Percentiles rank a stretch among this genome's conserved stretches.
Evolutionary conservation across 1,139 yeast species (phyloP).

Genomic region (Candida sanyaensis): DNA sequence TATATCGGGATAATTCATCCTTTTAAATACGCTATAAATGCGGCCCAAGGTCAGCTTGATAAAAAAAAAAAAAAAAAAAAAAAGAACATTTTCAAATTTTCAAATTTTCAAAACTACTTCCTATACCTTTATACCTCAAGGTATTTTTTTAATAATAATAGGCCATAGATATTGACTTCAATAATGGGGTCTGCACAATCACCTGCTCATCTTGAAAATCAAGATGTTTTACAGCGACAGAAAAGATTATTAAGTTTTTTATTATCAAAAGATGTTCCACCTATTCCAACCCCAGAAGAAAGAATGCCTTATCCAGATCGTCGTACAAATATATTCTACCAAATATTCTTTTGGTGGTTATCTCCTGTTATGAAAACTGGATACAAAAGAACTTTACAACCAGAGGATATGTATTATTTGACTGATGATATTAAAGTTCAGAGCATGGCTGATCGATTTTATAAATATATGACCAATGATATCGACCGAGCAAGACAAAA

Average conservation of each 20-base stretch:
- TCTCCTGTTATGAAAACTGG: conserved; percentile 50
- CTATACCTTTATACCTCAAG: too few species aligned
- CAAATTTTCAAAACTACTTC: too few species aligned
- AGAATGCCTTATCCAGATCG: conserved; percentile 36
- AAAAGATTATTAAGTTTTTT: conserved; percentile 31
- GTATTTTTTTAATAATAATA: too few species aligned
- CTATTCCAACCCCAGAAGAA: conserved; percentile 40
- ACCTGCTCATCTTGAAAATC: conserved; percentile 10
- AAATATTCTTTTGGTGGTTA: conserved; percentile 52
- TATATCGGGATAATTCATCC: neutral
- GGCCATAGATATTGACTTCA: neutral
- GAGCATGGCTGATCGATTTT: conserved; percentile 33
- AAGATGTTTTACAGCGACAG: conserved; percentile 22
- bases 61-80: too few species aligned
- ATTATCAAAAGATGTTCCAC: conserved; percentile 38
- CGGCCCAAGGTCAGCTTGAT: too few species aligned
- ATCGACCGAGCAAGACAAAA: conserved; percentile 20
- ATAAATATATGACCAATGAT: conserved; percentile 22
- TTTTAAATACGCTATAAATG: too few species aligned
- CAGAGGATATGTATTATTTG: conserved; percentile 45
- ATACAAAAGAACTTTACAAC: conserved; percentile 50
- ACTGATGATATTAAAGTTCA: conserved; percentile 41
- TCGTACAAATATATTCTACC: conserved; percentile 35
- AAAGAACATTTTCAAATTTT: too few species aligned
- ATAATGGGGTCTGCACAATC: neutral